These are phyloP conservation scores for Lignosus rhinocerotis DNA, from an alignment of 1,284 basidiomycete species.

Conservation along the genomic window DNA sequence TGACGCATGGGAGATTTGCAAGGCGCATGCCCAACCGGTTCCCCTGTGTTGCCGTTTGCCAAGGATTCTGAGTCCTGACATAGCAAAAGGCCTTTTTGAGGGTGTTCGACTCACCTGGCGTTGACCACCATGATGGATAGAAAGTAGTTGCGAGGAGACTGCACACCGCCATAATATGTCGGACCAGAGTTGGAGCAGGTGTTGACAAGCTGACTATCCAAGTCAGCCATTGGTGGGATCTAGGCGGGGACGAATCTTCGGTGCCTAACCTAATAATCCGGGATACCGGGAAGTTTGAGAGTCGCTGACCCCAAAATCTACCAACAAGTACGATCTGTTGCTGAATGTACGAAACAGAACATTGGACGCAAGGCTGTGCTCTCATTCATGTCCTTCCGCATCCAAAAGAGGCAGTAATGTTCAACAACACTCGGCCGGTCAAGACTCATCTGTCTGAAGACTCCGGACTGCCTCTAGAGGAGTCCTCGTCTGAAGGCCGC, in stretches of 20 bases:
- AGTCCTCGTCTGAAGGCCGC: too few relatives aligned
- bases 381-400: too few relatives aligned
- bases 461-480: too few relatives aligned
- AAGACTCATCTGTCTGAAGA: too few relatives aligned
- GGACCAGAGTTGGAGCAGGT: neutral
- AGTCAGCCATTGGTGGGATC: neutral
- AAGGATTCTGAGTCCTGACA: neutral
- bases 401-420: too few relatives aligned
- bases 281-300: too few relatives aligned
- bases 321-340: too few relatives aligned
- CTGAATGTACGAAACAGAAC: too few relatives aligned
- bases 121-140: neutral
- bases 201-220: neutral
- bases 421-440: too few relatives aligned
- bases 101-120: neutral
- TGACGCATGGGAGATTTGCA: neutral
- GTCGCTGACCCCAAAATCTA: neutral
- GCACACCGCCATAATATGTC: neutral
- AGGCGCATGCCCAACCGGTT: neutral
- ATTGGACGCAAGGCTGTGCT: too few relatives aligned
- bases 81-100: neutral
- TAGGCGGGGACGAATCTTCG: neutral
- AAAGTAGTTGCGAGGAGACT: neutral
- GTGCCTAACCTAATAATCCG: too few relatives aligned
- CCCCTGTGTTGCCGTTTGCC: neutral